A percentile compares a stretch with the other conserved stretches of the same genome.
Conservation (phyloP, 768 basidiomycete species). For the Russula sp. region DNA sequence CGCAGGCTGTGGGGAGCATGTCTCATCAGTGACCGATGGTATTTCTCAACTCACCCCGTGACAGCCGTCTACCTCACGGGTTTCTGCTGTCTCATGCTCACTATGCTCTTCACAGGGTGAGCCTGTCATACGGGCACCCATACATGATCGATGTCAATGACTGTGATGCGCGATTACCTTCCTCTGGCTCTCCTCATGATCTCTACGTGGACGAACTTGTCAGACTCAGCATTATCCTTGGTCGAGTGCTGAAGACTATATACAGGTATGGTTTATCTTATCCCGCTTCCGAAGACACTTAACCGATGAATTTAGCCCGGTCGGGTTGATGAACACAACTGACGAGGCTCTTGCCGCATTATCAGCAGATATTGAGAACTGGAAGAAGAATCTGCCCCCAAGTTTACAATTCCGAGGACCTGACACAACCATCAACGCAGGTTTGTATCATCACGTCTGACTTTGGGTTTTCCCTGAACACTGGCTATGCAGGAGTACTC, state of each 20-base stretch:
- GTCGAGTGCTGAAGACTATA: constrained; percentile 87
- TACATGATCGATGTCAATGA: constrained; percentile 96
- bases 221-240: constrained; percentile 86
- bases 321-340: constrained; percentile 80
- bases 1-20: constrained; percentile 93
- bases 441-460: constrained; percentile 42
- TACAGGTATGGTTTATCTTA: constrained; percentile 59
- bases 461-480: constrained; percentile 1
- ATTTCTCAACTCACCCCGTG: constrained; percentile 33
- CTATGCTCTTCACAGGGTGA: constrained; percentile 54
- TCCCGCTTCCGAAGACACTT: neutral
- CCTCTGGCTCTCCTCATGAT: constrained; percentile 75
- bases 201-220: constrained; percentile 89
- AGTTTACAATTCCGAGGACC: constrained; percentile 74
- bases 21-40: constrained; percentile 94
- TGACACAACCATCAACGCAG: constrained; percentile 61
- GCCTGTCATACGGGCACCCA: constrained; percentile 87
- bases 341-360: constrained; percentile 73
- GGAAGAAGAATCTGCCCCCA: constrained; percentile 77
- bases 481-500: constrained; percentile 59
- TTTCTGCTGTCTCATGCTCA: constrained; percentile 20
- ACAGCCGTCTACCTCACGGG: neutral
- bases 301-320: constrained; percentile 52
- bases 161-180: constrained; percentile 91
- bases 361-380: constrained; percentile 64